Evolutionary conservation across 805 yeast species (phyloP), one percentile per base, ranked within the genome.

Genomic region (Spathaspora girioi): DNA sequence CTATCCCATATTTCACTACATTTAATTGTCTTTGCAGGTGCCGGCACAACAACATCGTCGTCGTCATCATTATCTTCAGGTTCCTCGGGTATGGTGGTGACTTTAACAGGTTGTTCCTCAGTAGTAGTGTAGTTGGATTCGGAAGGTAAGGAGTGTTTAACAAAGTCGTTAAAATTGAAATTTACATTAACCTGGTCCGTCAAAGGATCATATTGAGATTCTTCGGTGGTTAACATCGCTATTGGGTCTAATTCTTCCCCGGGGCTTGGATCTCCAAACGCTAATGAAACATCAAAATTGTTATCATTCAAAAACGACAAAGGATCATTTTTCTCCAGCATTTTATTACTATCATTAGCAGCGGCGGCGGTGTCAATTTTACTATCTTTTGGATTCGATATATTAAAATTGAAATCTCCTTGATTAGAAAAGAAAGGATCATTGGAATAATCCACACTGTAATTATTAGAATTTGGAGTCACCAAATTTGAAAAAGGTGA

Each of bases 1-100:
- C 98, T 80, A 68, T 93, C 98, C 99, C 99, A 94, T 14, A 93
- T 86, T 59, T 91, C 97, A 0, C 96, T 82, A 68, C 99, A 94
- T 62, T 82, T 83, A 56, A 82, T 65, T 12, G 79, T 75, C 15
- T 68, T 70, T 51, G 83, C 86, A 8, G 82, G 86, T 4, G 86
- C 80, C 5, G 96, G 96, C 3, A 89, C 92, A 27, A 83, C 80
- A 50, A 66, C 75, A 32, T 71, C 66, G 8, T 61, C 60, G 23
- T 60, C 60, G 43, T 62, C 66, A 50, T 64, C 66, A 12, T 55
- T 54, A 15, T 32, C 65, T 62, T 10, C 65, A 19, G 9, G 42
- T n/a, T 31, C 41, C 6, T 45, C 41, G 9, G 20, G 23, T 43
- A 43, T 43, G 14, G 38, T 19, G 17, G 14, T 20, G 10, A 18